Evolutionary conservation across 192 early-diverging fungal genomes (phyloP).

Genomic region (Jimgerdemannia flammicorona): DNA sequence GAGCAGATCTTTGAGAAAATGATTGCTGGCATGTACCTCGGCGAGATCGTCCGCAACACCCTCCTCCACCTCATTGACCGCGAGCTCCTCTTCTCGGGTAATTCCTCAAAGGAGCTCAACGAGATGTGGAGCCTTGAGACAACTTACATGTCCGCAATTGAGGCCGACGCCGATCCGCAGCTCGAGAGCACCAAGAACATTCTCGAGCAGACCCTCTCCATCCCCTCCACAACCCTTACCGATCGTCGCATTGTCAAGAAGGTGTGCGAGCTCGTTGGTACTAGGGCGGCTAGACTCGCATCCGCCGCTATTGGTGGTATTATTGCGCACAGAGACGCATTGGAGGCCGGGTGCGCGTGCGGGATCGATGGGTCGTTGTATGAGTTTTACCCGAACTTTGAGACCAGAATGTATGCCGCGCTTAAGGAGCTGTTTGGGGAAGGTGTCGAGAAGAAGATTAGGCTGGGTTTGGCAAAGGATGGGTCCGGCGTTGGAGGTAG

Average conservation of each 20-base stretch:
- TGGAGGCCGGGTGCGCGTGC: constrained; percentile 52
- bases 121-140: constrained; percentile 77
- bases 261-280: constrained; percentile 81
- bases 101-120: constrained; percentile 57
- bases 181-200: constrained; percentile 64
- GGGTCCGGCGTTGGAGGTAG: constrained; percentile 33
- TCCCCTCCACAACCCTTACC: constrained; percentile 56
- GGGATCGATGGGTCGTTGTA: constrained; percentile 68
- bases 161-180: constrained; percentile 60
- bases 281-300: constrained; percentile 81
- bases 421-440: constrained; percentile 64
- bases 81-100: constrained; percentile 71
- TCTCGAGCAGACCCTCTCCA: constrained; percentile 66
- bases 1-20: constrained; percentile 91
- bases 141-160: constrained; percentile 73
- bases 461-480: constrained; percentile 32
- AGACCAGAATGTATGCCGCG: constrained; percentile 68
- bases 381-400: constrained; percentile 60
- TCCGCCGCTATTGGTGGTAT: constrained; percentile 68
- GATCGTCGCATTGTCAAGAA: constrained; percentile 82
- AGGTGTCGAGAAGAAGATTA: constrained; percentile 6
- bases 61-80: constrained; percentile 80
- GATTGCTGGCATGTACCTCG: constrained; percentile 94
- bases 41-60: constrained; percentile 81
- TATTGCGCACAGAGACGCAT: constrained; percentile 55